Evolutionary conservation across 1,284 basidiomycete species (phyloP).

Genomic region (Athelia psychrophila): DNA sequence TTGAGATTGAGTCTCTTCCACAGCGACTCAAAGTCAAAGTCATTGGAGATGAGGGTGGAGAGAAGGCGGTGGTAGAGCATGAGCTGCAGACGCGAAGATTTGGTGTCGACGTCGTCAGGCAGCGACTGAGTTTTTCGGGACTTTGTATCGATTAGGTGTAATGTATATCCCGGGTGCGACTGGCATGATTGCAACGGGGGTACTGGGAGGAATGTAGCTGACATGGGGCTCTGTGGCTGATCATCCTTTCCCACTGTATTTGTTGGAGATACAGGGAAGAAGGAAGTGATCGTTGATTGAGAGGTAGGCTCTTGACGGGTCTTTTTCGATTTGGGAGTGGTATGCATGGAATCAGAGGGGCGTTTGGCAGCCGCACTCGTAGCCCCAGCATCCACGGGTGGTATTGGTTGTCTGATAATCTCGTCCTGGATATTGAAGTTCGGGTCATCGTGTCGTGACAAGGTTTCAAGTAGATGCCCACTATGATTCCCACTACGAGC

Average conservation of each 20-base stretch:
- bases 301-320: conserved; percentile 10
- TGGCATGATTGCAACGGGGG: not conserved
- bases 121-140: conserved; percentile 56
- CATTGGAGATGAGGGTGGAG: conserved; percentile 41
- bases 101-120: conserved; percentile 61
- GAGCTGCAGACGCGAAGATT: conserved; percentile 71
- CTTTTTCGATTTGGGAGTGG: conserved; percentile 23
- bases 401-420: conserved; percentile 31
- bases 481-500: conserved; percentile 64
- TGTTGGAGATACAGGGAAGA: conserved; percentile 12
- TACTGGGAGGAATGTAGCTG: not conserved
- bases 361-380: conserved; percentile 14
- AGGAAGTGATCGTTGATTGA: conserved; percentile 20
- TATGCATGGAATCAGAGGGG: conserved; percentile 10
- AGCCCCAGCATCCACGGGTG: not conserved
- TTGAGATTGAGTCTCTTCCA: conserved; percentile 55
- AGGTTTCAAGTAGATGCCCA: conserved; percentile 26
- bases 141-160: conserved; percentile 76
- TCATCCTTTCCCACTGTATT: not conserved
- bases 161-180: conserved; percentile 16
- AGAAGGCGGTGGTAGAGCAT: conserved; percentile 84
- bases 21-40: conserved; percentile 52
- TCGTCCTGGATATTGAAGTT: conserved; percentile 42
- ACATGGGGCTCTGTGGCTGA: not conserved
- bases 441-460: not conserved